Percentiles rank a stretch among this genome's conserved stretches.
phyloP scores from a whole-genome alignment of 257 asterid genomes.

The Forsythia viridissima region DNA sequence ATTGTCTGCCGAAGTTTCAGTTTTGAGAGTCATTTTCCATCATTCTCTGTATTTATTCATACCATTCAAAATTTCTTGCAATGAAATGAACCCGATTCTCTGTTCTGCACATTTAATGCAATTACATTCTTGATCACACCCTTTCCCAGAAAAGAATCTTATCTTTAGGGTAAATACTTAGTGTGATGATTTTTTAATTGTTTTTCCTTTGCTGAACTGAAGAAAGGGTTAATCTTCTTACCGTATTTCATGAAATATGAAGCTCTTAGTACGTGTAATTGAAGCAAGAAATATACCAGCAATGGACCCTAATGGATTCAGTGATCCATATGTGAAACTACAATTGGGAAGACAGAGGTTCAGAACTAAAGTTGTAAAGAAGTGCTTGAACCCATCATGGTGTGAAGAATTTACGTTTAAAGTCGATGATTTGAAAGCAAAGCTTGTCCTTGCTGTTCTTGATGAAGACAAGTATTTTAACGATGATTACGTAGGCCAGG shows the following conservation, averaged over 20 bases:
- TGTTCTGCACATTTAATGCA: constrained; percentile 9
- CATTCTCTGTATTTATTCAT: background rate
- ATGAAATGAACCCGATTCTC: constrained; percentile 22
- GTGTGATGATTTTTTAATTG: constrained; percentile 6
- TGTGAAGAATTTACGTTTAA: constrained; percentile 83
- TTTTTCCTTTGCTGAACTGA: background rate
- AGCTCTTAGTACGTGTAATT: constrained; percentile 89
- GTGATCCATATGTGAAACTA: constrained; percentile 93
- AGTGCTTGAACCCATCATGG: constrained; percentile 90
- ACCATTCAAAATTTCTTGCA: constrained; percentile 17
- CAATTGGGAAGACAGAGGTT: constrained; percentile 82
- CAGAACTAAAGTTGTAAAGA: constrained; percentile 81
- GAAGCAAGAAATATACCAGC: constrained; percentile 84
- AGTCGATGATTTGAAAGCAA: constrained; percentile 85
- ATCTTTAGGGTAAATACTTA: constrained; percentile 16
- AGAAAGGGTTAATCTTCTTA: background rate
- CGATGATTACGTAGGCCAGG: constrained; percentile 87
- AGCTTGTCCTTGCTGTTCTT: constrained; percentile 70
- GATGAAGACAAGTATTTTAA: constrained; percentile 94
- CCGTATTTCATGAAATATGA: constrained; percentile 37
- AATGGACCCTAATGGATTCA: constrained; percentile 82
- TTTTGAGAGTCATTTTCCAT: background rate
- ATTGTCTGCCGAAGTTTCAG: constrained; percentile 13
- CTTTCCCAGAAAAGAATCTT: background rate
- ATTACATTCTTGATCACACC: constrained; percentile 18